phyloP scores from a whole-genome alignment of 768 basidiomycete species.

The Cantharellus anzutake region DNA sequence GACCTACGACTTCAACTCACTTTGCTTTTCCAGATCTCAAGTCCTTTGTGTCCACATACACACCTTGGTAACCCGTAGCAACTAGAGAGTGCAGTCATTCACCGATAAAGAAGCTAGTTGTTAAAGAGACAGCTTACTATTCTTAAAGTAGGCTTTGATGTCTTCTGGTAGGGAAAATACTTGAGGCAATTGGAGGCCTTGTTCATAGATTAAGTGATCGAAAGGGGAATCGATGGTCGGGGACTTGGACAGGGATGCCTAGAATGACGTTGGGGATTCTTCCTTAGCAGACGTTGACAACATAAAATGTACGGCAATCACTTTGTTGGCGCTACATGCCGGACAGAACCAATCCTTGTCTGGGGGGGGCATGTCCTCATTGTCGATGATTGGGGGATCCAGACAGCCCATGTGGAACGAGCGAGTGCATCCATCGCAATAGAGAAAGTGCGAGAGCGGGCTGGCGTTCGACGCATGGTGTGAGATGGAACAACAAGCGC shows the following conservation, averaged over 20 bases:
- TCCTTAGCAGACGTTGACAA: too few relatives aligned
- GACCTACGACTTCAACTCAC: constrained; percentile 28
- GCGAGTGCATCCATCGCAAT: constrained; percentile 92
- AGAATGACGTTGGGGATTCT: too few relatives aligned
- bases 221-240: constrained; percentile 9
- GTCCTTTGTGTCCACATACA: constrained; percentile 67
- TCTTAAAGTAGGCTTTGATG: constrained; percentile 64
- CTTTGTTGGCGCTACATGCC: constrained; percentile 46
- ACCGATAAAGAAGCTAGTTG: not conserved
- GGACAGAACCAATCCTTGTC: constrained; percentile 64
- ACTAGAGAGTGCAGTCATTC: constrained; percentile 28
- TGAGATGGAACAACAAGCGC: constrained; percentile 41
- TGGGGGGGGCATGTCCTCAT: constrained; percentile 60
- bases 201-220: constrained; percentile 43
- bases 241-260: constrained; percentile 2
- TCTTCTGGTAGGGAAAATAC: constrained; percentile 82
- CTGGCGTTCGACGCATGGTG: constrained; percentile 23
- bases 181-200: constrained; percentile 48
- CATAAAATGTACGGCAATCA: constrained; percentile 16
- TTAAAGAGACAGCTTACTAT: constrained; percentile 33
- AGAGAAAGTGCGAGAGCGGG: constrained; percentile 40
- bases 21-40: constrained; percentile 62
- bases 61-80: constrained; percentile 54
- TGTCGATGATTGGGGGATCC: constrained; percentile 74
- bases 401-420: constrained; percentile 96